phyloP scores from a whole-genome alignment of 768 basidiomycete genomes.

The Obba rivulosa region DNA sequence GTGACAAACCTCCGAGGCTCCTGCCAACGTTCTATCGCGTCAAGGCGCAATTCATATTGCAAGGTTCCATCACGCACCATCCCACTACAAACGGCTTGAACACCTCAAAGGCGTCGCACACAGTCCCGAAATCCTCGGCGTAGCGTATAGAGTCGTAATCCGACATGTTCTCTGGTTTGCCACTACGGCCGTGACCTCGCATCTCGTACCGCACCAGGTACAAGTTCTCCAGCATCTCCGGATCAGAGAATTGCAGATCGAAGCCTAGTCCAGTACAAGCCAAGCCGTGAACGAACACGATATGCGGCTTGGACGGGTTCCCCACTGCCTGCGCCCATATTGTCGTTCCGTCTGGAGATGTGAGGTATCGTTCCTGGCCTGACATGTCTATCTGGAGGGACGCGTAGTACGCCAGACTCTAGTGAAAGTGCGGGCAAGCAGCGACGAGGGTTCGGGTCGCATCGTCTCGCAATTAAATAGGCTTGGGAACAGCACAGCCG shows the following conservation, averaged over 20 bases:
- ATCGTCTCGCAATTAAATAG: no score
- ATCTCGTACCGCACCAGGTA: slow-evolving; percentile 30
- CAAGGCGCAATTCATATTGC: not conserved
- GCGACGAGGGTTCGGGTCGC: no score
- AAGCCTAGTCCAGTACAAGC: slow-evolving; percentile 30
- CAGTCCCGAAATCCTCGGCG: slow-evolving; percentile 26
- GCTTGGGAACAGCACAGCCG: no score
- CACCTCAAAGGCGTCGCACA: slow-evolving; percentile 21
- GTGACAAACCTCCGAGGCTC: slow-evolving; percentile 19
- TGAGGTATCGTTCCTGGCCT: slow-evolving; percentile 8
- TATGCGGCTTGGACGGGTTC: slow-evolving; percentile 28
- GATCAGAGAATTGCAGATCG: slow-evolving; percentile 33
- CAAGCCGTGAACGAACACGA: slow-evolving; percentile 41
- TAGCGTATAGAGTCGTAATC: slow-evolving; percentile 17
- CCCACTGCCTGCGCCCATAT: slow-evolving; percentile 38
- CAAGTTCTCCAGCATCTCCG: slow-evolving; percentile 19
- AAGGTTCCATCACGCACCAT: slow-evolving; percentile 14
- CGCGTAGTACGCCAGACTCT: no score
- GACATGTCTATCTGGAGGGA: not conserved
- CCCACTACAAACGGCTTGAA: slow-evolving; percentile 17
- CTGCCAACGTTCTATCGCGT: slow-evolving; percentile 5
- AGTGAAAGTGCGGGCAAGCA: no score
- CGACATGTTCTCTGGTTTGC: slow-evolving; percentile 14
- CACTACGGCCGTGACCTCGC: slow-evolving; percentile 27
- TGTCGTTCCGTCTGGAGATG: slow-evolving; percentile 34